Base-by-base conservation (phyloP, 2,329 filamentous ascomycete genomes). In the Phialocephala sp. region DNA sequence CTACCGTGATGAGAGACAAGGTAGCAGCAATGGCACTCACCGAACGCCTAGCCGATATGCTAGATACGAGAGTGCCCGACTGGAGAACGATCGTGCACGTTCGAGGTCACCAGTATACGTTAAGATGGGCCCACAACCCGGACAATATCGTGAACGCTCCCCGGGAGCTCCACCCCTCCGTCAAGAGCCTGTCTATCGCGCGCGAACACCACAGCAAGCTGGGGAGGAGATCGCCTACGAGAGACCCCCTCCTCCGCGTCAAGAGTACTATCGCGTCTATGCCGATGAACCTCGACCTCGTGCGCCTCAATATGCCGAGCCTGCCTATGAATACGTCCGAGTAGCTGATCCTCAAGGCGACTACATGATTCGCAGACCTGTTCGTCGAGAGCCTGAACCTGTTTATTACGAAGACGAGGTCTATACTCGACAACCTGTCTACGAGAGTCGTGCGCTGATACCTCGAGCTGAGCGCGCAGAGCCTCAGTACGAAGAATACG, bases 311-410 rank as follows among this genome's bases (percentile, higher is more conserved):
- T 74, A 76, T 66, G 64, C 72, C 6, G 79, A 79, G 56, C 50
- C 50, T 27, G 69, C 79, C 57, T 73, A 77, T 4, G 83, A 85
- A 70, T 75, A 83, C 12, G 77, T 85, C 39, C 79, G 81, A 45
- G 79, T 83, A 8, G 76, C 78, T 14, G 80, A 82, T 69, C 75
- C 79, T 1, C 74, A 79, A 22, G 82, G 82, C 12, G 78, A 82
- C 58, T 85, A 84, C 66, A 80, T 81, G 66, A 77, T 84, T 61
- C 77, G 79, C 45, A 78, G 81, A 35, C 81, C 81, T 4, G 68
- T 81, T 27, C 72, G 73, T 47, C 73, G 75, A 36, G 76, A 77
- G 32, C 69, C 74, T 52, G 76, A 78, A 57, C 68, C 73, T 1
- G 56, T 74, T n/a, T 75, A 76, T 52, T 75, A 76, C 61, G 71